Base-by-base conservation (phyloP, 345 rosid species). In the Cardamine chenopodiifolia region DNA sequence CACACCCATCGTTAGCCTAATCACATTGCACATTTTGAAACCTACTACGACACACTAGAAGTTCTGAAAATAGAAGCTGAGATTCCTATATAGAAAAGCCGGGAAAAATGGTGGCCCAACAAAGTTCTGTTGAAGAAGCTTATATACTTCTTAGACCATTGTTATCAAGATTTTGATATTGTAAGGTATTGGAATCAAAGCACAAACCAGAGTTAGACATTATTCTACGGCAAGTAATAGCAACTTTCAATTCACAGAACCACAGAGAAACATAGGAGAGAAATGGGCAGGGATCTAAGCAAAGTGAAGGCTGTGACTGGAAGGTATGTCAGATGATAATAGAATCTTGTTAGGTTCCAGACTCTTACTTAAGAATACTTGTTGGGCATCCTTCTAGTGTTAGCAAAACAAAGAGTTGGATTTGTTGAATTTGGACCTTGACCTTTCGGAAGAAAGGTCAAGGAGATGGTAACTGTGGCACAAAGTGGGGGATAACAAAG, bases 381-480 rank as follows among this genome's bases (percentile, higher is more conserved):
- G 6, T 34, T 69, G 2, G 60, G 28, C 2, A 75, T 61, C 37
- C 25, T 39, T 31, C 53, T 71, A 71, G 32, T 40, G 73, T 59
- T 58, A 65, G 14, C 68, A 65, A 39, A 49, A 64, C 34, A 31
- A 39, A 47, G 23, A 49, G 64, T 31, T 10, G 47, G 56, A 29
- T 66, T 59, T 57, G 64, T 31, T 10, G 47, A 49, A 29, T 66
- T 59, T 57, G 18, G 62, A 37, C 48, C 42, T 28, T 28, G 68
- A 65, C 26, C 57, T 71, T 39, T 65, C 66, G 50, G 66, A 70
- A 48, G 68, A 64, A 47, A n/a, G n/a, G n/a, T n/a, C 76, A 71
- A 71, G 67, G 57, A 71, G 23, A 31, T 58, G 58, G 55, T 40
- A 31, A n/a, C 29, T 23, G 44, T 57, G 77, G 64, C 62, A 52